These are phyloP conservation scores for Kodamaea sp. DNA, from an alignment of 1,139 yeast genomes.

Conservation along the genomic window DNA sequence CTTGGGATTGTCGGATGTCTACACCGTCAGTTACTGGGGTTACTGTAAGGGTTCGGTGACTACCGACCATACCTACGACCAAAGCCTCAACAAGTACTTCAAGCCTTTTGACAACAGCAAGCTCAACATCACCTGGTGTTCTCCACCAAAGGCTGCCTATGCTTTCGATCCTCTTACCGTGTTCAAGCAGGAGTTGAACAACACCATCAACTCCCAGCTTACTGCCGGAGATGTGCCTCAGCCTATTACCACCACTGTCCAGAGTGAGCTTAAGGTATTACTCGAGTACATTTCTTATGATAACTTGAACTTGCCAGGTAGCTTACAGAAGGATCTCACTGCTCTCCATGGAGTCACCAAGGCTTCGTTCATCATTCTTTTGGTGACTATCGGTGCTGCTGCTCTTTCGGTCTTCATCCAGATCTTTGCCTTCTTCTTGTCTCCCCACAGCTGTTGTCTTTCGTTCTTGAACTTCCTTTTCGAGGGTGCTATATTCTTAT, in stretches of 20 bases:
- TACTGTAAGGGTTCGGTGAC: constrained; percentile 59
- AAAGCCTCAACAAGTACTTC: constrained; percentile 14
- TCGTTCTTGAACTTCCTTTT: constrained; percentile 43
- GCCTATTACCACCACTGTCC: constrained; percentile 19
- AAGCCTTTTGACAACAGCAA: constrained; percentile 35
- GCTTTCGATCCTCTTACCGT: constrained; percentile 55
- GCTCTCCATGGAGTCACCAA: constrained; percentile 36
- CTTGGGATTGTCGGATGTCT: constrained; percentile 61
- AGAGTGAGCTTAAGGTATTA: constrained; percentile 29
- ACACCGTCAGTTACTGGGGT: constrained; percentile 70
- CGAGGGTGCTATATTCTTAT: constrained; percentile 31
- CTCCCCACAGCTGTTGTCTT: constrained; percentile 41
- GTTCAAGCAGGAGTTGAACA: constrained; percentile 42
- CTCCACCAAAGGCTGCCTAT: constrained; percentile 48
- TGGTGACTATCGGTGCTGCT: constrained; percentile 36
- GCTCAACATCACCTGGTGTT: constrained; percentile 56
- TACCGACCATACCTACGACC: constrained; percentile 12
- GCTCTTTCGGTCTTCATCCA: constrained; percentile 40
- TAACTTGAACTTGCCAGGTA: constrained; percentile 40
- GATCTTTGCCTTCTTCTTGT: constrained; percentile 37
- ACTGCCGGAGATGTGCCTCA: constrained; percentile 22
- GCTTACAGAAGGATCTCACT: constrained; percentile 33
- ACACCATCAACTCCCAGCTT: constrained; percentile 27
- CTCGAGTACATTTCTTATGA: constrained; percentile 32
- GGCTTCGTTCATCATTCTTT: constrained; percentile 20